Percentiles rank a stretch among this genome's conserved stretches.
phyloP scores from a whole-genome alignment of 805 yeast genomes.

The Candida verbasci region DNA sequence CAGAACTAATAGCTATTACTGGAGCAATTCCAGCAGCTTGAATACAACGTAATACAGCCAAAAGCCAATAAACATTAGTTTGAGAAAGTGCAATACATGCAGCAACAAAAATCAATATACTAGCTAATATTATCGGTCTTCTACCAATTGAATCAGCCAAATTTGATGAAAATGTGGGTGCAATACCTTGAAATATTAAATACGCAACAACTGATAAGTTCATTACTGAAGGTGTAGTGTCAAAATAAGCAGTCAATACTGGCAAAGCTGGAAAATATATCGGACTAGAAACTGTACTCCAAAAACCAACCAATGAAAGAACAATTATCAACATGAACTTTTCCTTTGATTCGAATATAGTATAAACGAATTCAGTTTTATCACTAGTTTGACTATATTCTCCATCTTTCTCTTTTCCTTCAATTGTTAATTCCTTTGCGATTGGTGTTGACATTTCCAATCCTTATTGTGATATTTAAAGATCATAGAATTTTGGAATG shows the following conservation, averaged over 20 bases:
- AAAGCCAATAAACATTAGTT: conserved; percentile 50
- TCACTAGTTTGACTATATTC: neutral
- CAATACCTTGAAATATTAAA: conserved; percentile 67
- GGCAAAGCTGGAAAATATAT: conserved; percentile 78
- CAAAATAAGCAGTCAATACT: conserved; percentile 49
- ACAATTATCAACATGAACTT: conserved; percentile 33
- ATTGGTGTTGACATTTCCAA: neutral
- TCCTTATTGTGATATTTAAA: too few relatives aligned
- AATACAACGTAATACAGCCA: conserved; percentile 66
- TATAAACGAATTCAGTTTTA: conserved; percentile 24
- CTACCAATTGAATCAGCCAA: conserved; percentile 71
- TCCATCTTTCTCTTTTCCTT: neutral
- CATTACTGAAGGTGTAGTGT: conserved; percentile 51
- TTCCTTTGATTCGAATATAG: conserved; percentile 43
- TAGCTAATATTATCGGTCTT: conserved; percentile 57
- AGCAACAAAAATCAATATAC: conserved; percentile 52
- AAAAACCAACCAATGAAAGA: conserved; percentile 49
- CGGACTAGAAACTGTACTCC: conserved; percentile 71
- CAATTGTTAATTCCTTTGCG: neutral
- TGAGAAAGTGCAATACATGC: conserved; percentile 67
- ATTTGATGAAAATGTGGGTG: conserved; percentile 67
- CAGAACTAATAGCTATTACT: conserved; percentile 63
- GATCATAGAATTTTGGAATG: too few relatives aligned
- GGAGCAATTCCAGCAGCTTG: conserved; percentile 80
- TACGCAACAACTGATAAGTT: conserved; percentile 76